A percentile compares a stretch with the other conserved stretches of the same genome.
phyloP scores from a whole-genome alignment of 306 rosid species.

The Lathyrus aphaca region DNA sequence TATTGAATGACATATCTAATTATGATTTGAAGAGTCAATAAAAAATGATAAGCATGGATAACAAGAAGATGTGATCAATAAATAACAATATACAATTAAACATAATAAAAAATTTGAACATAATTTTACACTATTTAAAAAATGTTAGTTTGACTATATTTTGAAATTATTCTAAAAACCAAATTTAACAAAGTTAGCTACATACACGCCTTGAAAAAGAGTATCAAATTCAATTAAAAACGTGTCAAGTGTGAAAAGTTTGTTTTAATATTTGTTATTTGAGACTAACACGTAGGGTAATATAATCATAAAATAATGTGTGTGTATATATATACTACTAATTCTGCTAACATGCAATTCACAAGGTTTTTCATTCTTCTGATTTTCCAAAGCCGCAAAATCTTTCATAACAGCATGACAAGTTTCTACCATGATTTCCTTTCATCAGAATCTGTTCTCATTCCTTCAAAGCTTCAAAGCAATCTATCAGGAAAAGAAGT shows the following conservation, averaged over 20 bases:
- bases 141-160: too few relatives aligned
- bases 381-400: conserved; percentile 38
- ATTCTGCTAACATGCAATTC: neutral
- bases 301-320: conserved; percentile 20
- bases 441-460: conserved; percentile 62
- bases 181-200: too few relatives aligned
- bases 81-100: too few relatives aligned
- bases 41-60: too few relatives aligned
- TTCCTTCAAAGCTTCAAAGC: conserved; percentile 50
- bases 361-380: conserved; percentile 1
- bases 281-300: conserved; percentile 39
- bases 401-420: conserved; percentile 43
- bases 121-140: too few relatives aligned
- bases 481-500: conserved; percentile 59
- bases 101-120: too few relatives aligned
- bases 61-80: too few relatives aligned
- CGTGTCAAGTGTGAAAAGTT: conserved; percentile 42
- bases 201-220: conserved; percentile 13
- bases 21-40: too few relatives aligned
- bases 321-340: conserved; percentile 8
- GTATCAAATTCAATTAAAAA: conserved; percentile 37
- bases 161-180: too few relatives aligned
- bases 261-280: conserved; percentile 21
- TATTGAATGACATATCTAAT: too few relatives aligned
- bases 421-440: conserved; percentile 48